phyloP scores from a whole-genome alignment of 2,329 filamentous ascomycete genomes.

The Fusarium globosum region DNA sequence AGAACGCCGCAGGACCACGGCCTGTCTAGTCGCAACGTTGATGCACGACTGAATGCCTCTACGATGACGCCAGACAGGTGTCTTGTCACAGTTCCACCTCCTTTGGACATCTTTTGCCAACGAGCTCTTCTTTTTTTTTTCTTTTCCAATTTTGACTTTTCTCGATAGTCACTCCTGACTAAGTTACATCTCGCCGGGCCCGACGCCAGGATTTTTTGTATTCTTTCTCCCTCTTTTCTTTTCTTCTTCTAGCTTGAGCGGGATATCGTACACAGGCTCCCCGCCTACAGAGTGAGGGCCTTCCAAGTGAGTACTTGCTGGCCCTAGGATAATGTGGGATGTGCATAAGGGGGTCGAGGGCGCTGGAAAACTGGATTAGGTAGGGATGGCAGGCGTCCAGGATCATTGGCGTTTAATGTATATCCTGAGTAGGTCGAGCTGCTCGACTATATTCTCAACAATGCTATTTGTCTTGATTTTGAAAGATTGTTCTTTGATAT shows the following conservation, averaged over 20 bases:
- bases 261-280: conserved; percentile 7
- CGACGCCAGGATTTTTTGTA: conserved; percentile 37
- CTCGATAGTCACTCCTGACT: conserved; percentile 16
- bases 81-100: conserved; percentile 23
- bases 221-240: not conserved
- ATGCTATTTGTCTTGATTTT: conserved; percentile 39
- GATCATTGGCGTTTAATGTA: conserved; percentile 41
- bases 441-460: conserved; percentile 37
- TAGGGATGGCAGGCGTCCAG: conserved; percentile 34
- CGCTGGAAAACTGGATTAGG: conserved; percentile 29
- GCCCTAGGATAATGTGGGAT: conserved; percentile 36
- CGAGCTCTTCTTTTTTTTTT: not conserved
- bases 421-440: conserved; percentile 41
- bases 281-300: conserved; percentile 16
- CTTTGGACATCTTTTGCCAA: conserved; percentile 34
- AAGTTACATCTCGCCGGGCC: conserved; percentile 36
- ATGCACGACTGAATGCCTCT: conserved; percentile 30
- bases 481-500: not conserved
- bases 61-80: conserved; percentile 17
- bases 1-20: conserved; percentile 22
- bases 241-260: conserved; percentile 2
- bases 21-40: conserved; percentile 25
- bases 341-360: conserved; percentile 32
- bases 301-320: conserved; percentile 15
- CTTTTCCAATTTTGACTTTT: not conserved